Evolutionary conservation across 148 eudicot genomes (phyloP).

Genomic region (Heliamphora exappendiculata): DNA sequence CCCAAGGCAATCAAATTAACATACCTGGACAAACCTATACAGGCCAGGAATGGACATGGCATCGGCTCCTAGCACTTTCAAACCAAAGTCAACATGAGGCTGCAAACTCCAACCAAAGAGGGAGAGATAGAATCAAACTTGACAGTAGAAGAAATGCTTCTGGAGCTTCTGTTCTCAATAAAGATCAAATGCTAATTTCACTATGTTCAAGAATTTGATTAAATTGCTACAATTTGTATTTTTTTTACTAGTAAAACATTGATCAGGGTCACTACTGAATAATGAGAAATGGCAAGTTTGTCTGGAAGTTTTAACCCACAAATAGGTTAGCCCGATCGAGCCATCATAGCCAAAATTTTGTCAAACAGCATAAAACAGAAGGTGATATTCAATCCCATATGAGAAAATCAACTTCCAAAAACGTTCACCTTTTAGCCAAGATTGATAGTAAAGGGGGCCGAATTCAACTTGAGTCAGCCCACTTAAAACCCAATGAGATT

Average conservation of each 20-base stretch:
- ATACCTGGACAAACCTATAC: constrained; percentile 82
- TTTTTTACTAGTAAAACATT: no score
- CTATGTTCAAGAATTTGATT: background rate
- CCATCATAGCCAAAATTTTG: background rate
- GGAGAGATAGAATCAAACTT: background rate
- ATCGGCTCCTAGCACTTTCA: constrained; percentile 87
- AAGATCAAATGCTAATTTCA: background rate
- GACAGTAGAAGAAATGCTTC: background rate
- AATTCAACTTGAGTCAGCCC: no score
- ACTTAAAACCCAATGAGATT: no score
- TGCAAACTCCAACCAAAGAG: constrained; percentile 28
- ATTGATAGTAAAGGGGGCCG: no score
- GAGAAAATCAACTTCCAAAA: background rate
- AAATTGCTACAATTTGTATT: no score
- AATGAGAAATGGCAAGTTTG: background rate
- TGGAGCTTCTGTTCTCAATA: background rate
- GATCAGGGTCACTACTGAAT: no score
- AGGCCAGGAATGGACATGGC: constrained; percentile 92
- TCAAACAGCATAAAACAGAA: background rate
- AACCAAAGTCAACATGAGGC: constrained; percentile 97
- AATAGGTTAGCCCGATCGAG: background rate
- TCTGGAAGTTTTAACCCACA: background rate
- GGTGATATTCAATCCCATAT: background rate
- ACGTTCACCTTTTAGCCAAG: background rate
- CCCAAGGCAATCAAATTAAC: background rate